Conservation (phyloP, 352 stramenopile genomes). For the Phytophthora sp. region DNA sequence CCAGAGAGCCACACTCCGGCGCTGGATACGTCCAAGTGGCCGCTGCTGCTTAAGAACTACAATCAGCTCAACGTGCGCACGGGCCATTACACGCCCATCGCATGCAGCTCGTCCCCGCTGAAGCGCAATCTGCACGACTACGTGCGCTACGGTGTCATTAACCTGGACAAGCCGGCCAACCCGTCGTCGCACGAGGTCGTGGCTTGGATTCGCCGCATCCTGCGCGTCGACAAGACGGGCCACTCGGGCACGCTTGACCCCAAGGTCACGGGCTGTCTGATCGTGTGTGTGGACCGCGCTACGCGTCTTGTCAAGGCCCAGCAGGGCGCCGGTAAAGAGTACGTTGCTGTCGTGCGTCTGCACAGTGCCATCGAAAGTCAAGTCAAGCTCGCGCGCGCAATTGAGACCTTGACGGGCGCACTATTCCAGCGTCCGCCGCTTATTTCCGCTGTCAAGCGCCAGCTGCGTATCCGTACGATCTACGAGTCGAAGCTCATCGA, state of each 20-base stretch:
- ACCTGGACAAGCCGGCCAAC: constrained; percentile 99
- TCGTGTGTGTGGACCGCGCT: constrained; percentile 99
- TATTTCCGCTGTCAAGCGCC: constrained; percentile 99
- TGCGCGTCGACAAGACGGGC: constrained; percentile 99
- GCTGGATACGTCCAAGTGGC: constrained; percentile 98
- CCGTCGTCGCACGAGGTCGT: constrained; percentile 99
- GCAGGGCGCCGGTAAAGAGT: constrained; percentile 99
- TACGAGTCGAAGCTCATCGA: constrained; percentile 99
- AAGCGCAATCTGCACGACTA: constrained; percentile 98
- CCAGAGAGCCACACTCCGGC: constrained; percentile 87
- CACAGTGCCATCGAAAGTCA: constrained; percentile 96
- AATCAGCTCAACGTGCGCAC: constrained; percentile 98
- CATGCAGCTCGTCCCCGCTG: constrained; percentile 95
- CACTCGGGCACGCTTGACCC: constrained; percentile 99
- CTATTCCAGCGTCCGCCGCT: constrained; percentile 99
- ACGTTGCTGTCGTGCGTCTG: constrained; percentile 98
- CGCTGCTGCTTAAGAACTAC: constrained; percentile 99
- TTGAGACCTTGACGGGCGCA: constrained; percentile 99
- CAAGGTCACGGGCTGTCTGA: constrained; percentile 99
- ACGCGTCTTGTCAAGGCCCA: constrained; percentile 93
- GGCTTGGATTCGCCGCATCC: constrained; percentile 99
- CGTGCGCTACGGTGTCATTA: constrained; percentile 99
- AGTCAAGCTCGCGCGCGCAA: constrained; percentile 92
- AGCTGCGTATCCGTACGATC: constrained; percentile 99
- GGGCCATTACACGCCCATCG: constrained; percentile 99